phyloP scores from a whole-genome alignment of 768 basidiomycete species.

The Porphyrellus cyaneotinctus region DNA sequence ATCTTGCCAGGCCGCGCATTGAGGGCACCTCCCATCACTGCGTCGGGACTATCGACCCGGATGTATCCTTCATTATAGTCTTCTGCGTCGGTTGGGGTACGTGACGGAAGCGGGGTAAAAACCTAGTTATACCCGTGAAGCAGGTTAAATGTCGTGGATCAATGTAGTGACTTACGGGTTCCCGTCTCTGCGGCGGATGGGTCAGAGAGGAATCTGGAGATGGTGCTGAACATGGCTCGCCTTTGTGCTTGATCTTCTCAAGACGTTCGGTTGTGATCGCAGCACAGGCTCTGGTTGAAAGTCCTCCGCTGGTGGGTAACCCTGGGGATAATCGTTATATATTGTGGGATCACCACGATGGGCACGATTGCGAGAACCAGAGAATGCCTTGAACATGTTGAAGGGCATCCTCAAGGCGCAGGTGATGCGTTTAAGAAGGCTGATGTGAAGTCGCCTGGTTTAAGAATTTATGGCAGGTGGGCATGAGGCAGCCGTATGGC shows the following conservation, averaged over 20 bases:
- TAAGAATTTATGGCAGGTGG: constrained; percentile 27
- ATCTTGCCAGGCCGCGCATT: constrained; percentile 31
- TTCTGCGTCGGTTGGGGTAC: constrained; percentile 30
- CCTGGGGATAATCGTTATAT: constrained; percentile 27
- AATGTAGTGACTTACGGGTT: constrained; percentile 25
- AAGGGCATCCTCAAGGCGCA: constrained; percentile 32
- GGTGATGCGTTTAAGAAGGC: constrained; percentile 13
- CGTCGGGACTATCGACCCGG: constrained; percentile 30
- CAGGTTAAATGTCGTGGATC: background rate
- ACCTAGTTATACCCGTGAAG: constrained; percentile 19
- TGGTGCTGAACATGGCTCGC: constrained; percentile 11
- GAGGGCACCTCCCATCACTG: constrained; percentile 30
- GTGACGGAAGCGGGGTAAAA: constrained; percentile 33
- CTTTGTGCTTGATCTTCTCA: constrained; percentile 29
- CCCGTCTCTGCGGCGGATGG: constrained; percentile 23
- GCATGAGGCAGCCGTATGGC: constrained; percentile 32
- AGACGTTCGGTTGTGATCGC: constrained; percentile 21
- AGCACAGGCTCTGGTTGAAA: constrained; percentile 21
- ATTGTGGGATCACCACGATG: constrained; percentile 24
- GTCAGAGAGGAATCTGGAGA: constrained; percentile 10
- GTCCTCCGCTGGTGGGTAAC: constrained; percentile 25
- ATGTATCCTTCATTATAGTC: constrained; percentile 31
- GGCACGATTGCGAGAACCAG: constrained; percentile 31
- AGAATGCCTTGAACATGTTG: constrained; percentile 36
- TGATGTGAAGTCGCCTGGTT: constrained; percentile 11